Evolutionary conservation across 2,329 filamentous ascomycete genomes (phyloP), one percentile per base, ranked within the genome.

Genomic region (Claviceps purpurea): DNA sequence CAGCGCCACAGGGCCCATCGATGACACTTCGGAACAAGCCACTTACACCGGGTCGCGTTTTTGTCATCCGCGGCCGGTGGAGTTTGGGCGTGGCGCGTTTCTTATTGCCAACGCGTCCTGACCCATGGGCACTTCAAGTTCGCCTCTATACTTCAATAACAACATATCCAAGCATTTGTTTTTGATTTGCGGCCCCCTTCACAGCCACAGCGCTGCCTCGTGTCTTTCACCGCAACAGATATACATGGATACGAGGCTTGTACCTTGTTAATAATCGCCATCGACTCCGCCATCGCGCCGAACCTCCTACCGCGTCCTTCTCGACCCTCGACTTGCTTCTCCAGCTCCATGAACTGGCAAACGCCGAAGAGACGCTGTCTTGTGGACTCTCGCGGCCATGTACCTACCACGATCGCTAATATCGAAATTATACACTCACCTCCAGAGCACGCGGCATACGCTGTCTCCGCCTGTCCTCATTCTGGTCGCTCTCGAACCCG

Each of bases 371-470:
- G 61, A 58, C 68, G 68, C 64, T 34, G 30, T 34, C 64, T 64
- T 64, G 43, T 55, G 54, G 51, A 55, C 24, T 24, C 46, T 47
- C 46, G 39, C 57, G 59, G 66, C 63, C 67, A 98, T 98, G 93
- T 95, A 96, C 83, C 85, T 98, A 57, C 93, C 91, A 63, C 87
- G 93, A 58, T 79, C 81, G 58, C 78, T 95, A 57, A 86, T 97
- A 65, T 87, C 89, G 49, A 90, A 91, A 61, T 82, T 97, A 61
- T 98, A 98, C 74, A 79, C 80, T 55, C 87, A 95, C 69, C 85
- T 98, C 52, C 82, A 94, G 67, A 81, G 80, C 67, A 86, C 87
- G 45, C 85, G 90, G 58, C 88, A 96, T 65, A 85, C 90, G n/a
- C 81, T 91, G 50, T 93, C 89, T 18, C 87, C 91, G 41, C 90